These are phyloP conservation scores for Chlamydomonas asymmetrica DNA, from an alignment of 139 green algal species.

Conservation along the genomic window DNA sequence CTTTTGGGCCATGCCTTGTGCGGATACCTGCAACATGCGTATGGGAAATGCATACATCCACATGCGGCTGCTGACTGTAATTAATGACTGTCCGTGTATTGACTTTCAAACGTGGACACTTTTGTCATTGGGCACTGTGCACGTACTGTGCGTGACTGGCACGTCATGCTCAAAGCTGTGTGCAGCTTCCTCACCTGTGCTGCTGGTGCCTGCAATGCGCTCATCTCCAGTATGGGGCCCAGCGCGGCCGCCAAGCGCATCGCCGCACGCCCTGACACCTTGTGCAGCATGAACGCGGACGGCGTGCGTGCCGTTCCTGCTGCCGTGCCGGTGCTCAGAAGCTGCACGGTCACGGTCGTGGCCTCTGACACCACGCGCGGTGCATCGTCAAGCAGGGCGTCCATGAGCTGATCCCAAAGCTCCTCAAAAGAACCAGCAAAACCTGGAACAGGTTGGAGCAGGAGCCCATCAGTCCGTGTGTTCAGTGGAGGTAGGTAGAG, in stretches of 20 bases:
- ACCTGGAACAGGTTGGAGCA: slow-evolving; percentile 1
- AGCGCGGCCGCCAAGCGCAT: slow-evolving; percentile 26
- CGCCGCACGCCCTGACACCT: slow-evolving; percentile 14
- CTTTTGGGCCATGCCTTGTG: no score
- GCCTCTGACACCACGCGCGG: slow-evolving; percentile 23
- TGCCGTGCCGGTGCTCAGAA: slow-evolving; percentile 14
- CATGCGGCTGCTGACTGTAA: no score
- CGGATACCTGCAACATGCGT: no score
- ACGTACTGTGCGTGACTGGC: no score
- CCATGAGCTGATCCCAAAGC: slow-evolving; percentile 23
- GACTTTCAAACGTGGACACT: no score
- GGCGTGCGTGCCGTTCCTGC: not conserved
- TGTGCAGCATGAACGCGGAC: slow-evolving; percentile 16
- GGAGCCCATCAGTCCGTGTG: not conserved
- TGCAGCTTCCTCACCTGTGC: no score
- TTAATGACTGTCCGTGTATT: no score
- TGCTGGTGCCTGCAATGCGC: no score
- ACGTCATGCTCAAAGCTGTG: no score
- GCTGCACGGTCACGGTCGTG: slow-evolving; percentile 1
- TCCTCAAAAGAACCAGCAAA: slow-evolving; percentile 20
- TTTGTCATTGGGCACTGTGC: no score
- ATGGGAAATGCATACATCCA: no score
- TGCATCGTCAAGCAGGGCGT: slow-evolving; percentile 38
- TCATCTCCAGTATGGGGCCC: slow-evolving; percentile 32
- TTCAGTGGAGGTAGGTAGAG: not conserved